A percentile compares a stretch with the other conserved stretches of the same genome.
Evolutionary conservation across 352 stramenopile species (phyloP).

Genomic region (Globisporangium paroecandrum): DNA sequence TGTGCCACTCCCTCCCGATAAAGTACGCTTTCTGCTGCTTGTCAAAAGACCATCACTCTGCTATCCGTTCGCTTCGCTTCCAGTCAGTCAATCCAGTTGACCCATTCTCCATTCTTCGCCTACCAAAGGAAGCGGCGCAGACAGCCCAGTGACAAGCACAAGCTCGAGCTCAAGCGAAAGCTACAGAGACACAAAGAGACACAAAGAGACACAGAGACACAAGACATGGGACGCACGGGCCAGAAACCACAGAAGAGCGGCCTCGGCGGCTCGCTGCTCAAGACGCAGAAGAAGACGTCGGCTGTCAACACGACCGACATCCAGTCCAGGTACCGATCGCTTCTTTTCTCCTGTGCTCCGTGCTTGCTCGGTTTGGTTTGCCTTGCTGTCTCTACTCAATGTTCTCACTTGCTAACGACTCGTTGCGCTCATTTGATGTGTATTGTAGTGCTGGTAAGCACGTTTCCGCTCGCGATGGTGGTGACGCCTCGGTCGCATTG

Average conservation of each 20-base stretch:
- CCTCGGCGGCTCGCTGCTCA: slow-evolving; percentile 71
- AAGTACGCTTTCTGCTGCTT: slow-evolving; percentile 9
- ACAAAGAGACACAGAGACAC: slow-evolving; percentile 6
- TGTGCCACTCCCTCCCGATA: not conserved
- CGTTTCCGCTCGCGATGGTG: slow-evolving; percentile 77
- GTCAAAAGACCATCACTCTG: slow-evolving; percentile 8
- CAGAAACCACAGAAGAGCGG: slow-evolving; percentile 70
- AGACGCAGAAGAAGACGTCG: slow-evolving; percentile 75
- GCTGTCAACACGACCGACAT: slow-evolving; percentile 66
- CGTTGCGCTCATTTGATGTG: not conserved
- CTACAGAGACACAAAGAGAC: not conserved
- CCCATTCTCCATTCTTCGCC: slow-evolving; percentile 4
- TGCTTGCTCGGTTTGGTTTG: not conserved
- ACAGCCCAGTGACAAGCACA: not conserved
- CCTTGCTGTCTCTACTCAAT: not conserved
- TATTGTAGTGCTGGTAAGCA: slow-evolving; percentile 66
- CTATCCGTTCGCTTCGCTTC: slow-evolving; percentile 9
- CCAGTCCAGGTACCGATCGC: slow-evolving; percentile 48
- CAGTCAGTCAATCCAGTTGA: slow-evolving; percentile 10
- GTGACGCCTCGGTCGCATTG: slow-evolving; percentile 74
- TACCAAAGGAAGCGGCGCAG: not conserved
- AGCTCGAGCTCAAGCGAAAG: not conserved
- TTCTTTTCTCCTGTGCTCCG: slow-evolving; percentile 6
- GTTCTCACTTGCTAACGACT: not conserved
- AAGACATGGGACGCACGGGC: slow-evolving; percentile 65